A percentile compares a stretch with the other conserved stretches of the same genome.
Evolutionary conservation across 345 rosid genomes (phyloP).

Genomic region (Pseudoturritis turrita): DNA sequence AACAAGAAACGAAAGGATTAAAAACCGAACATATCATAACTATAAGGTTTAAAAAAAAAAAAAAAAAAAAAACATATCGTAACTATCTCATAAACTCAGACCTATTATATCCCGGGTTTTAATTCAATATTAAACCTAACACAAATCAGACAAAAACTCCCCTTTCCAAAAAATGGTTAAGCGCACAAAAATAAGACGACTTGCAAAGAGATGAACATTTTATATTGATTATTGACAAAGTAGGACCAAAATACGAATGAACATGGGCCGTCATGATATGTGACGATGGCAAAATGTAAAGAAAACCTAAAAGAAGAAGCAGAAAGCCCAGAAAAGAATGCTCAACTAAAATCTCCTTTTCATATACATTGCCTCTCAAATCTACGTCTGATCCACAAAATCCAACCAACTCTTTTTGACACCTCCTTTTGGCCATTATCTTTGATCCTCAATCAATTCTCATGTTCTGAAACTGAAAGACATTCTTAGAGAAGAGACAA

Average conservation of each 20-base stretch:
- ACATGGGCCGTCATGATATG: not conserved
- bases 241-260: not conserved
- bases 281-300: not conserved
- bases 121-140: too few species aligned
- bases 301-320: not conserved
- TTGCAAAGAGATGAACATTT: not conserved
- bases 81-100: not conserved
- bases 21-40: too few species aligned
- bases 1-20: too few species aligned
- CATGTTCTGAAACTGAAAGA: not conserved
- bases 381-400: not conserved
- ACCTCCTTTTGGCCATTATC: not conserved
- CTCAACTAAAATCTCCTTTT: not conserved
- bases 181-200: not conserved
- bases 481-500: constrained; percentile 7
- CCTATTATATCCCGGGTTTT: too few species aligned
- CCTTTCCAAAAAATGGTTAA: too few species aligned
- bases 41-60: too few species aligned
- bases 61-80: too few species aligned
- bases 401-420: not conserved
- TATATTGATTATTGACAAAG: constrained; percentile 7
- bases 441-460: too few species aligned
- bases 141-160: too few species aligned
- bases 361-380: not conserved
- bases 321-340: not conserved